Evolutionary conservation across 345 rosid genomes (phyloP), one percentile per base, ranked within the genome.

Genomic region (Brassica carinata): DNA sequence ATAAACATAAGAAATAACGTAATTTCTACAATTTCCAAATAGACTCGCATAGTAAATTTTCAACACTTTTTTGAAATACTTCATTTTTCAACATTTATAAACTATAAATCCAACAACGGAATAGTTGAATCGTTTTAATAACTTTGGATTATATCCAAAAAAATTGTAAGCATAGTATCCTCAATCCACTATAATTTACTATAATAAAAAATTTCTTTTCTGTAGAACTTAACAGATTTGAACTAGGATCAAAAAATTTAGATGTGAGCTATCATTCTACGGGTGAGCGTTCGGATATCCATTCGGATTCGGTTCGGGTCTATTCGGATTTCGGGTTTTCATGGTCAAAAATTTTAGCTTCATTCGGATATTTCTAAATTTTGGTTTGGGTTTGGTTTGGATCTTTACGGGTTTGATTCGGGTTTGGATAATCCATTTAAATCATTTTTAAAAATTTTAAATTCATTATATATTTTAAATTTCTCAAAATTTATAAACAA

Each of bases 71-170:
- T 29, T 29, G 31, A 29, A 29, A 29, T 4, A 29, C 31, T 29
- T 29, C 4, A 31, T 74, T 45, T 58, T 1, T 53, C 11, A 64
- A 64, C 19, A 36, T 71, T 63, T 68, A 45, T 59, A 23, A 48
- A 18, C 74, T 73, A 61, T 66, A 45, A 14, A 57, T 30, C 68
- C 31, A 59, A 59, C 29, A 3, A 38, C 29, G 17, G 36, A 74
- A 69, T 64, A 17, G 71, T 80, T 74, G 27, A 74, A 51, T 74
- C 71, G 23, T 66, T 67, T 55, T 15, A 19, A 9, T 8, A 66
- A 33, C 73, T 67, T 73, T 58, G 69, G 64, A 23, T 40, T 29
- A 74, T 18, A 74, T 74, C 76, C 58, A 73, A 69, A 80, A 69
- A 75, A 69, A 74, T 62, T 68, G 33, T 69, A 18, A 51, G 8